Evolutionary conservation across 768 basidiomycete species (phyloP), one percentile per base, ranked within the genome.

Genomic region (Pulveroboletus sp.): DNA sequence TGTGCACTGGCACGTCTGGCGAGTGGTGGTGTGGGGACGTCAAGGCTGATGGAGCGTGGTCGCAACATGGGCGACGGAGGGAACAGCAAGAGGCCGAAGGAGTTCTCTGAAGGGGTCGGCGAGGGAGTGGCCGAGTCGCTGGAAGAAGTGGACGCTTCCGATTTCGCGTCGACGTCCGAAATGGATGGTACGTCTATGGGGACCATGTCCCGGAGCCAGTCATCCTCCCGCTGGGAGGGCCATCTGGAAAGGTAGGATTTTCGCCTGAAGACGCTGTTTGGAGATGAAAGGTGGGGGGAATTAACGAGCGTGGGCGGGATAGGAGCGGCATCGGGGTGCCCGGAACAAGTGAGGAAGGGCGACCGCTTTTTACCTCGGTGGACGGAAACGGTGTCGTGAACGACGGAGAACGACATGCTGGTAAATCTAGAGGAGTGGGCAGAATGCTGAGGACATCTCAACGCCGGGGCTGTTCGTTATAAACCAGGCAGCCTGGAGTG

Each of bases 131-230:
- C 20, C n/a, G 38, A 16, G 29, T 53, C 56, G 43, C 37, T 32
- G 6, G 27, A 29, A 12, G 27, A 29, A 12, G 27, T 12, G 27
- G 54, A 51, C 26, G 17, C 19, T 51, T 54, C 62, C 27, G 57
- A 63, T 53, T n/a, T 49, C 0, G 58, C 2, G 32, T 63, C 62
- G 26, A n/a, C 44, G 10, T 59, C 59, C 2, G 42, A 44, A 5
- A 9, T 31, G 7, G 5, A 12, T 17, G 52, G 32, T 60, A 43
- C 22, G 53, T 59, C 38, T 37, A 59, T 35, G 9, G 83, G 82
- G 2, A 83, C 70, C 56, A 81, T 83, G 69, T 85, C 83, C 64
- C 78, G 74, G 46, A 85, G 69, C 83, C 83, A 85, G 53, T 70
- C 69, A 56, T 84, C 77, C 51, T 82, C 78, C 57, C 72, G 74